Base-by-base conservation (phyloP, 495 filamentous ascomycete species). In the Arthonia radiata region DNA sequence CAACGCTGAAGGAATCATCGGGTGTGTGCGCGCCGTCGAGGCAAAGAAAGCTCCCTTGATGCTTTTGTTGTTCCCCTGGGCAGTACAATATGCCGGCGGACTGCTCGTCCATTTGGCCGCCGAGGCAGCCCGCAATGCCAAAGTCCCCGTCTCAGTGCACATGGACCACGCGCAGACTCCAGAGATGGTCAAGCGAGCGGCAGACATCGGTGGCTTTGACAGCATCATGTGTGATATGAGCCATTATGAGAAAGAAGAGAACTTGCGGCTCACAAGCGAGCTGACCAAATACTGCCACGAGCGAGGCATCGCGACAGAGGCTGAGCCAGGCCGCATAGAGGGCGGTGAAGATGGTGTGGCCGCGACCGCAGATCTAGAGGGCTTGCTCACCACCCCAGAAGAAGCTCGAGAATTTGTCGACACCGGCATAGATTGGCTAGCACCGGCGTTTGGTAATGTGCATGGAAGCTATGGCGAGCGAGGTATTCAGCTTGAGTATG, bases 21-120 rank as follows among this genome's bases (percentile, higher is more conserved):
- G 74, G 14, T 68, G 68, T 1, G 68, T 89, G 30, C 64, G 60
- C 37, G 78, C 76, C 3, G 78, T 77, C 30, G 72, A 79, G 49
- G 55, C 60, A 16, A 71, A 75, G 27, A 50, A 52, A 29, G 76
- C 73, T 0, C 72, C 78, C 0, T 66, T 71, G 31, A 77, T 80
- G 64, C 64, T 89, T 39, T 67, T 76, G 17, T 69, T 89, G 45
- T 83, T 89, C 52, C 78, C 78, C 28, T 89, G 78, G 78, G 73
- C 77, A 0, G 46, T 75, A 46, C 48, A 64, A 52, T 79, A 78
- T 50, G 68, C 67, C 18, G 54, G 55, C 38, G 57, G 64, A 6
- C 51, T 59, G 39, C 63, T 64, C 28, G 60, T 72, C 16, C 61
- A 69, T 43, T 62, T 65, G 7, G 67, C 65, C 18, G 67, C 66